Percentiles rank a stretch among this genome's conserved stretches.
Evolutionary conservation across 2,329 filamentous ascomycete genomes (phyloP).

Genomic region (Exophiala mesophila): DNA sequence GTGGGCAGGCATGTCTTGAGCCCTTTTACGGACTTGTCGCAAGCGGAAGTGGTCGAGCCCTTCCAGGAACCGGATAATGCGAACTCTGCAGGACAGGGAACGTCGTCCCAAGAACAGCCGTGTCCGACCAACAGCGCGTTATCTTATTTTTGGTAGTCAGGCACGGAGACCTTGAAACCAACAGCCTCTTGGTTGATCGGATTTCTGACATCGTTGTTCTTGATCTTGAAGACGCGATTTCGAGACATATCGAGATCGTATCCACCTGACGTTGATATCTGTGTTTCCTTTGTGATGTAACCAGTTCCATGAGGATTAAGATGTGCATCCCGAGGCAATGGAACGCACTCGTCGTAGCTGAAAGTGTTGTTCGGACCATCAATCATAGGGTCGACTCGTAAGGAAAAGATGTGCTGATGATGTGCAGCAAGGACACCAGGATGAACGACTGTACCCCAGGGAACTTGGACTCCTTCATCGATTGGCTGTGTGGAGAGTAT

Average conservation of each 20-base stretch:
- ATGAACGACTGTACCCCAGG: constrained; percentile 64
- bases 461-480: constrained; percentile 59
- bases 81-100: too few relatives aligned
- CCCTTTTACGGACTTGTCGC: too few relatives aligned
- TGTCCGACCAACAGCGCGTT: too few relatives aligned
- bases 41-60: too few relatives aligned
- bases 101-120: too few relatives aligned
- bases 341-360: constrained; percentile 53
- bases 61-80: too few relatives aligned
- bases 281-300: not conserved
- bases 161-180: not conserved
- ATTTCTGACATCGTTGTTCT: not conserved
- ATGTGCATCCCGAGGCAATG: constrained; percentile 52
- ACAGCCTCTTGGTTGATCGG: not conserved
- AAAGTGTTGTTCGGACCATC: constrained; percentile 53
- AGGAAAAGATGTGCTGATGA: constrained; percentile 72
- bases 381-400: constrained; percentile 52
- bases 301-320: constrained; percentile 43
- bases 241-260: not conserved
- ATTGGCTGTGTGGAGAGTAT: constrained; percentile 64
- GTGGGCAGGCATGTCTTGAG: too few relatives aligned
- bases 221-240: not conserved
- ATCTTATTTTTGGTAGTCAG: too few relatives aligned
- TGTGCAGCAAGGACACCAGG: constrained; percentile 63
- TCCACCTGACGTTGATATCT: not conserved